Base-by-base conservation (phyloP, 2,329 filamentous ascomycete species). In the Beauveria sp. region DNA sequence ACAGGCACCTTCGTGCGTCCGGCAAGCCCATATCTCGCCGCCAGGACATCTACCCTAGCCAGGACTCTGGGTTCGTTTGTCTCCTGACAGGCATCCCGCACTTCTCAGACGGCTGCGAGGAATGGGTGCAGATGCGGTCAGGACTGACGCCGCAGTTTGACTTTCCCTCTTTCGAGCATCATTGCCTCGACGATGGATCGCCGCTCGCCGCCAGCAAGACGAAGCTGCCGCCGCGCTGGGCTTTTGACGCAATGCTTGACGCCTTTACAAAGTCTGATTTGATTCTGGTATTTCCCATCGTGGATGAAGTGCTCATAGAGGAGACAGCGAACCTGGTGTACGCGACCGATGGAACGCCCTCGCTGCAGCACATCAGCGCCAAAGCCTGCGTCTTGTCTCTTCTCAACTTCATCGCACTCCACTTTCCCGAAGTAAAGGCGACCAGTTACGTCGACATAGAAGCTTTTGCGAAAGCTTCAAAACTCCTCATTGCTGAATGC, bases 321-420 rank as follows among this genome's bases (percentile, higher is more conserved):
- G 69, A 76, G 2, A 82, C 77, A 0, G 72, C 82, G 20, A 67
- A 72, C 0, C 40, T 70, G 0, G 82, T 80, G 0, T 84, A 84
- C 63, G 63, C 71, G 1, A 53, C 62, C 0, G 48, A 63, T 0
- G 57, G 62, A 5, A 41, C 62, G 3, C 37, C 63, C 9, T 62
- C 67, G 7, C 44, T 71, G 46, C 71, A 68, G 61, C 65, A 66
- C 3, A 67, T 74, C 3, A 71, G 71, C 30, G 74, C 76, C 18
- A 78, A 73, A 54, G 77, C 76, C 1, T 82, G 79, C 59, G 71
- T 84, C 0, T 73, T 81, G 54, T 73, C 80, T 0, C 83, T 84
- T 64, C 62, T 79, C 0, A 73, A 77, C 0, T 69, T 79, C 43
- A 66, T 71, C 5, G 55, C 64, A 18, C 40, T 46, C 20, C 59